Evolutionary conservation across 2,329 filamentous ascomycete genomes (phyloP).

Genomic region (Berkeleyomyces basicola): DNA sequence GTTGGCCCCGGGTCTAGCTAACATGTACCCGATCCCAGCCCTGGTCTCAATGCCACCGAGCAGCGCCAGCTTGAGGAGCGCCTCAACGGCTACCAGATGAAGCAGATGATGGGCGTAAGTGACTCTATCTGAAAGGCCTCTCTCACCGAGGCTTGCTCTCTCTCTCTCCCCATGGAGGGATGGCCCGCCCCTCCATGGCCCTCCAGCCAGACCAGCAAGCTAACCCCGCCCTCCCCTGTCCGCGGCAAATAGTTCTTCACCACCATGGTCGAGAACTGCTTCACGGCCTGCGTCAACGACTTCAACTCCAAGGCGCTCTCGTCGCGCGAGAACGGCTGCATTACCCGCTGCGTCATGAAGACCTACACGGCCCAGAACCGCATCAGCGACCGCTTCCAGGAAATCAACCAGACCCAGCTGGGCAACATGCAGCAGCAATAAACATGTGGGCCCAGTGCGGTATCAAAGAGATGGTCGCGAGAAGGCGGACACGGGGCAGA

Average conservation of each 20-base stretch:
- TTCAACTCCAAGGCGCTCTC: constrained; percentile 95
- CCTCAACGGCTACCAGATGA: constrained; percentile 97
- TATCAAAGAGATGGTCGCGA: neutral
- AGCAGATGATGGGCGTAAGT: constrained; percentile 93
- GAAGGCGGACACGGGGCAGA: neutral
- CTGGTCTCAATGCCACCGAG: constrained; percentile 35
- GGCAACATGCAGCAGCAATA: constrained; percentile 25
- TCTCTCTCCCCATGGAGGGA: neutral
- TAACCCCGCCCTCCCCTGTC: neutral
- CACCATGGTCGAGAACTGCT: constrained; percentile 73
- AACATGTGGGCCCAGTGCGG: neutral
- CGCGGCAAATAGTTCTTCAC: constrained; percentile 32
- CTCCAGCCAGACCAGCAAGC: neutral
- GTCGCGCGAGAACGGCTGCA: constrained; percentile 75
- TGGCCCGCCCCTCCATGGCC: too few relatives aligned
- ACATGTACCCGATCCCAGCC: constrained; percentile 4
- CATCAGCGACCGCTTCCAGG: constrained; percentile 76
- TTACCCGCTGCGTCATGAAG: constrained; percentile 91
- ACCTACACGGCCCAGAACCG: constrained; percentile 83
- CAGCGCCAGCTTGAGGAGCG: constrained; percentile 85
- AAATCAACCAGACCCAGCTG: constrained; percentile 46
- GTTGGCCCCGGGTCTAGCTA: neutral
- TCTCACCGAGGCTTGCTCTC: neutral
- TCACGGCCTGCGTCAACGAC: constrained; percentile 92
- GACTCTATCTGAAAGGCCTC: neutral